These are phyloP conservation scores for Sporodiniella umbellata DNA, from an alignment of 371 early-diverging fungal genomes.

Conservation along the genomic window DNA sequence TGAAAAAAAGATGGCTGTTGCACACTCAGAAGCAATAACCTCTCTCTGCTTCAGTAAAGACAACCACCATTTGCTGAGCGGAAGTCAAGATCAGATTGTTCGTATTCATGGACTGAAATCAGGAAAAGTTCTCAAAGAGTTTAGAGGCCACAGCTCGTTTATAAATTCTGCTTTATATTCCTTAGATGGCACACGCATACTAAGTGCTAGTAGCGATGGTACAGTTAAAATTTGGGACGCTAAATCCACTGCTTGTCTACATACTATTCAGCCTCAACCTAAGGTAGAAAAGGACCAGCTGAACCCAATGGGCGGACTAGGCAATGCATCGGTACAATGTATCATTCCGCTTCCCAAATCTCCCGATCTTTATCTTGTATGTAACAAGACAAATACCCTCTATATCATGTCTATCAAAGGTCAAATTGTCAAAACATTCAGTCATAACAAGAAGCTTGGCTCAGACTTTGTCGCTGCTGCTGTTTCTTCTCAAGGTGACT, in stretches of 20 bases:
- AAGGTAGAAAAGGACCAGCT: conserved; percentile 18
- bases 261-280: conserved; percentile 23
- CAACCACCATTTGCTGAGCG: conserved; percentile 70
- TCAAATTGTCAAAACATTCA: conserved; percentile 41
- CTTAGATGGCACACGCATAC: conserved; percentile 59
- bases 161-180: conserved; percentile 78
- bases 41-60: conserved; percentile 74
- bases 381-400: conserved; percentile 66
- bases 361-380: conserved; percentile 66
- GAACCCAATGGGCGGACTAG: conserved; percentile 25
- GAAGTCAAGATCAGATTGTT: conserved; percentile 77
- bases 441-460: conserved; percentile 26
- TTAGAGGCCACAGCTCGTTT: conserved; percentile 85
- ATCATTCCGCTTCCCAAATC: conserved; percentile 45
- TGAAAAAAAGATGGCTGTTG: conserved; percentile 68
- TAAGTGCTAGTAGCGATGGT: conserved; percentile 87
- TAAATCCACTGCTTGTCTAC: conserved; percentile 31
- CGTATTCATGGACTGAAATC: conserved; percentile 87
- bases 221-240: conserved; percentile 81
- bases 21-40: conserved; percentile 85
- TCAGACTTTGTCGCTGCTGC: conserved; percentile 66
- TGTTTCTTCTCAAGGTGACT: conserved; percentile 73
- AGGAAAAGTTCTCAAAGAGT: conserved; percentile 84
- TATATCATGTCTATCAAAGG: conserved; percentile 62
- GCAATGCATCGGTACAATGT: conserved; percentile 24